These are phyloP conservation scores for Sphagnum contortum DNA, from an alignment of 225 moss, liverwort and hornwort genomes.

Conservation along the genomic window DNA sequence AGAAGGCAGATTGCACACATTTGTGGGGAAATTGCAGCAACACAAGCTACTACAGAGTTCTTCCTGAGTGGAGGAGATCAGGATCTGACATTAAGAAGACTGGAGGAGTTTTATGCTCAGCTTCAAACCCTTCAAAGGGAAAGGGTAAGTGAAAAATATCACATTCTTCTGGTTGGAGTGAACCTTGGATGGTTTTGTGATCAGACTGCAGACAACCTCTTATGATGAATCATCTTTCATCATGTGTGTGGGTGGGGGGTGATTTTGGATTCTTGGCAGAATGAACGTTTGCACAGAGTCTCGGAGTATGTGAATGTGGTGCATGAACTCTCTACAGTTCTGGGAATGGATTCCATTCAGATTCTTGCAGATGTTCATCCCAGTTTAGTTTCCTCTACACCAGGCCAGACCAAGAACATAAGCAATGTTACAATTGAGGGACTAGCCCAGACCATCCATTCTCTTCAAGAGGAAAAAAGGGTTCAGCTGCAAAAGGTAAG, in stretches of 20 bases:
- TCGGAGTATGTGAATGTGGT: conserved; percentile 71
- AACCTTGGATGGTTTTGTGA: too few species aligned
- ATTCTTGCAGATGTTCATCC: conserved; percentile 88
- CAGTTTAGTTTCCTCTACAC: conserved; percentile 73
- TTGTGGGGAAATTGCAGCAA: conserved; percentile 41
- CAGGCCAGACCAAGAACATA: conserved; percentile 71
- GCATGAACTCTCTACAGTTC: conserved; percentile 79
- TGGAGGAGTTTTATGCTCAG: conserved; percentile 93
- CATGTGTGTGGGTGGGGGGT: not conserved
- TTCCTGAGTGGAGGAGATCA: conserved; percentile 24
- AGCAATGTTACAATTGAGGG: conserved; percentile 89
- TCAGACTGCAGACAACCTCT: too few species aligned
- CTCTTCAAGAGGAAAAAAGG: conserved; percentile 77
- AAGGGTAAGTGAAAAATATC: conserved; percentile 33
- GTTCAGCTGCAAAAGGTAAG: conserved; percentile 71
- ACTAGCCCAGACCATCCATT: conserved; percentile 66
- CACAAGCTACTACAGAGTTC: conserved; percentile 31
- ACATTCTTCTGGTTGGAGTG: too few species aligned
- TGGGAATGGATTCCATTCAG: conserved; percentile 81
- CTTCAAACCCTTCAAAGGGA: conserved; percentile 83
- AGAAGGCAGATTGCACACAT: conserved; percentile 47
- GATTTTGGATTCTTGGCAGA: conserved; percentile 12
- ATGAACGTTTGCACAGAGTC: conserved; percentile 76
- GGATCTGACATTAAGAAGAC: conserved; percentile 73
- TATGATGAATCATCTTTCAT: not conserved